phyloP scores from a whole-genome alignment of 192 early-diverging fungal genomes.

The Mortierella alpina region DNA sequence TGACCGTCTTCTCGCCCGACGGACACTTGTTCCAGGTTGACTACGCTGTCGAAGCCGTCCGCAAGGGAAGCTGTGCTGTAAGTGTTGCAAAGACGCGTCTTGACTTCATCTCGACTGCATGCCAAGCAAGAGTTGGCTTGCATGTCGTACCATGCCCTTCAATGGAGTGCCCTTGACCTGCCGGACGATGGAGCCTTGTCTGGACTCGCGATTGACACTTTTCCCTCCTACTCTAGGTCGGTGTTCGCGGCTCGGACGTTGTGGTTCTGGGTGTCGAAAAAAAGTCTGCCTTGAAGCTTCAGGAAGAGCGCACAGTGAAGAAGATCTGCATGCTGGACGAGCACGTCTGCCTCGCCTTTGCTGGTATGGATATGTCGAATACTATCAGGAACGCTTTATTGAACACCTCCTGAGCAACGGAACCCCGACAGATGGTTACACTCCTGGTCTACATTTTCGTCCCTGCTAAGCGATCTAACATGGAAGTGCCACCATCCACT shows the following conservation, averaged over 20 bases:
- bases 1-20: conserved; percentile 99
- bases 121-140: background rate
- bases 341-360: conserved; percentile 96
- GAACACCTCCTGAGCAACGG: too few relatives aligned
- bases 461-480: background rate
- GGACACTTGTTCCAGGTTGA: conserved; percentile 99
- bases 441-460: conserved; percentile 29
- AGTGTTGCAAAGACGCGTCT: conserved; percentile 50
- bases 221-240: conserved; percentile 74
- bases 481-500: conserved; percentile 1
- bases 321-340: conserved; percentile 98
- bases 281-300: conserved; percentile 94
- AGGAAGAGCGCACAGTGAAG: conserved; percentile 95
- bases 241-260: conserved; percentile 90
- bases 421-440: background rate
- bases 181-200: background rate
- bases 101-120: background rate
- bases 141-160: too few relatives aligned
- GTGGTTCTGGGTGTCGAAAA: conserved; percentile 98
- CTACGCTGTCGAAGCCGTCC: conserved; percentile 97
- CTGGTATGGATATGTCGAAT: conserved; percentile 65
- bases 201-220: background rate
- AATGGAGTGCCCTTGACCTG: background rate
- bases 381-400: too few relatives aligned
- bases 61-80: conserved; percentile 97